Conservation (phyloP, 345 rosid genomes). For the Durio zibethinus region DNA sequence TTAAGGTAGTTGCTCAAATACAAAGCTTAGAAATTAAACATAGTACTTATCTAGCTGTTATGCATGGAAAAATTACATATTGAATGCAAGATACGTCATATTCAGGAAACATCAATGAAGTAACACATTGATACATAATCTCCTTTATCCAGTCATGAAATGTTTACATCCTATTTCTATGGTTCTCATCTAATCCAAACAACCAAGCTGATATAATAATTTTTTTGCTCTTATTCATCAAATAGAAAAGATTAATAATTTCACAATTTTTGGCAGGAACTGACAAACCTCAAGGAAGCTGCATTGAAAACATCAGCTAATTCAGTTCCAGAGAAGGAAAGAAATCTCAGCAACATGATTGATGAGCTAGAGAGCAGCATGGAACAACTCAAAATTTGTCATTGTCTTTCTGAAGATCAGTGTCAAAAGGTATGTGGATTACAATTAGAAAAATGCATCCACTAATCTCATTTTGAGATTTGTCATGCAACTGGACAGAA, state of each 20-base stretch:
- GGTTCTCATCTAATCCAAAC: not conserved
- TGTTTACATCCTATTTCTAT: not conserved
- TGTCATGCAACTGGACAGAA: not conserved
- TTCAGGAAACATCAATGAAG: not conserved
- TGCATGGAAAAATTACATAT: not conserved
- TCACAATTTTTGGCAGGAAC: slow-evolving; percentile 12
- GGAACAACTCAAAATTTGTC: slow-evolving; percentile 21
- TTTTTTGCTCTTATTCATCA: not conserved
- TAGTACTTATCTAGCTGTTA: not conserved
- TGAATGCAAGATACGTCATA: not conserved
- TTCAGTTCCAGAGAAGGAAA: slow-evolving; percentile 15
- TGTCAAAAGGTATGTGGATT: slow-evolving; percentile 13
- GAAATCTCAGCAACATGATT: slow-evolving; percentile 15
- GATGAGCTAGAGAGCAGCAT: slow-evolving; percentile 28
- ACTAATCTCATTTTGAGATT: not conserved
- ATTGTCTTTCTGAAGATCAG: slow-evolving; percentile 8
- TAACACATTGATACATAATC: not conserved
- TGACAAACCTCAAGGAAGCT: slow-evolving; percentile 14
- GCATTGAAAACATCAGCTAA: not conserved
- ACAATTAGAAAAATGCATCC: not conserved
- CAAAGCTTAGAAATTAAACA: not conserved
- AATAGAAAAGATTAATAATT: slow-evolving; percentile 4
- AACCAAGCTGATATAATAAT: not conserved
- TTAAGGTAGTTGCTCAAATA: slow-evolving; percentile 26
- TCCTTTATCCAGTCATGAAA: not conserved